Base-by-base conservation (phyloP, 768 basidiomycete genomes). In the Mycena crocata region DNA sequence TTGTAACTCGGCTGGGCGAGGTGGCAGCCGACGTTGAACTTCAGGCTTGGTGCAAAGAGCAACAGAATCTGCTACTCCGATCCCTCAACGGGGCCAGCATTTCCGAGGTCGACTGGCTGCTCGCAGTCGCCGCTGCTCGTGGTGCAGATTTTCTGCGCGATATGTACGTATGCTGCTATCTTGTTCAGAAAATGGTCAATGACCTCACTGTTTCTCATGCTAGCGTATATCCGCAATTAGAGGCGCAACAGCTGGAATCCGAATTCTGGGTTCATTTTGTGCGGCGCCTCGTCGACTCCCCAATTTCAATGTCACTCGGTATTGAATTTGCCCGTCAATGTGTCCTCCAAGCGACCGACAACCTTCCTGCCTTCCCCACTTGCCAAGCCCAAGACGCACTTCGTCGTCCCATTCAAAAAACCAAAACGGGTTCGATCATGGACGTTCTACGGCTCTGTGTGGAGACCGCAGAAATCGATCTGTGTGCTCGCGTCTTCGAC, bases 251-350 rank as follows among this genome's bases (percentile, higher is more conserved):
- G 13, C 57, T 57, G 4, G 57, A 57, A 57, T 46, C 57, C n/a
- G n/a, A 28, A 19, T 57, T 57, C 24, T 57, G 57, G 57, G 57
- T 57, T 10, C 57, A 46, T 57, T 57, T 57, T 21, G 34, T 35
- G 24, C 30, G 31, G 17, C 42, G 34, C 8, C 45, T 57, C 9
- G 24, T 3, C 6, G 32, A 45, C 1, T n/a, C 32, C 32, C 31
- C 57, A 7, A 9, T 31, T 24, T 45, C 32, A 15, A 14, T 14
- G 3, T 21, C n/a, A 17, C 44, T 57, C 13, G 21, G 14, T 13
- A 13, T 4, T 2, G 31, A 57, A 2, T 57, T 57, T 24, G 9
- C 34, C 1, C 12, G 34, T 5, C 15, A 35, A 23, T 57, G 57
- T 21, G 57, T 57, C 37, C 45, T 23, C 2, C 57, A 57, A 24